A percentile compares a stretch with the other conserved stretches of the same genome.
These are phyloP conservation scores for Argentina anserina DNA, from an alignment of 306 rosid species.

Conservation along the genomic window DNA sequence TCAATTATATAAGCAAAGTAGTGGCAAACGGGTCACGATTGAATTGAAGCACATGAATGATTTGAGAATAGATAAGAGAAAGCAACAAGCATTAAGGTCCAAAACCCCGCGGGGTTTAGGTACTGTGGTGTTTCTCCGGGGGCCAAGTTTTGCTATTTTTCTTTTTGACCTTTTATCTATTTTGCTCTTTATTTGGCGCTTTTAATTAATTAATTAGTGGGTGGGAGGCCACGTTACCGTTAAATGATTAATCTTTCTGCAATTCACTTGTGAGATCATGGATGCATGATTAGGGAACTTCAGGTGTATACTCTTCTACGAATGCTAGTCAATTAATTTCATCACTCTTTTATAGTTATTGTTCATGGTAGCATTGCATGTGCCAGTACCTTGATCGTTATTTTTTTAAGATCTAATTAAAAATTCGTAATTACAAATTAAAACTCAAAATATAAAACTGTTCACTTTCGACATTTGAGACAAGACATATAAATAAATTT, in stretches of 20 bases:
- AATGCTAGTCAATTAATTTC: background rate
- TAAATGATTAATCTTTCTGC: conserved; percentile 19
- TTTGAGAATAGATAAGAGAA: conserved; percentile 10
- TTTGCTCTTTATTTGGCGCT: background rate
- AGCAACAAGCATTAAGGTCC: conserved; percentile 36
- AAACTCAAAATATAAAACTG: too few species aligned
- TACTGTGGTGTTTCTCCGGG: background rate
- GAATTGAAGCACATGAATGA: background rate
- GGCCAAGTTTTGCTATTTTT: background rate
- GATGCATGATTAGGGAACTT: background rate
- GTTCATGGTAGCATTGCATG: background rate
- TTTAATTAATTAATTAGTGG: conserved; percentile 8
- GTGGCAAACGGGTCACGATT: conserved; percentile 16
- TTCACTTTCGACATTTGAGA: background rate
- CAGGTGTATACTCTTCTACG: background rate
- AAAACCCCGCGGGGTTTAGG: background rate
- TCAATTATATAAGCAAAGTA: background rate
- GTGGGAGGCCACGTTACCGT: conserved; percentile 39
- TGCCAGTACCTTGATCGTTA: background rate
- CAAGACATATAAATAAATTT: too few species aligned
- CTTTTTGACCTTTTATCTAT: conserved; percentile 16
- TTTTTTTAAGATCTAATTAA: too few species aligned
- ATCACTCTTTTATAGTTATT: background rate
- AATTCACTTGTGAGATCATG: background rate
- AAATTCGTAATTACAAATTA: too few species aligned